Evolutionary conservation across 768 basidiomycete species (phyloP).

Genomic region (Mycena pura): DNA sequence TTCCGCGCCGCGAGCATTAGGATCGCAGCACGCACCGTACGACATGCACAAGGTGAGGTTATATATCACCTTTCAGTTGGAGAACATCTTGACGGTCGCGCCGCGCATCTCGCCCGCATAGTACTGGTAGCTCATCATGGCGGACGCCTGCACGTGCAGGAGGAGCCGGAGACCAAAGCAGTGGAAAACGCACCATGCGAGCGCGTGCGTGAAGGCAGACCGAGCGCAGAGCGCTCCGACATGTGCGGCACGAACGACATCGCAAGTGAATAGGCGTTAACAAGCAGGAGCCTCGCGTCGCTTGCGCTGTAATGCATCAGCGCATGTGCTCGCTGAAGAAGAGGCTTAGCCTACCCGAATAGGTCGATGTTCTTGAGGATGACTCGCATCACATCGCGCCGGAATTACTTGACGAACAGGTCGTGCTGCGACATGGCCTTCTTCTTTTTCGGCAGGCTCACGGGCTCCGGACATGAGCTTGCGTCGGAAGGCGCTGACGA

Average conservation of each 20-base stretch:
- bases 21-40: slow-evolving; percentile 61
- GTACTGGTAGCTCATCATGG: slow-evolving; percentile 94
- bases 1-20: slow-evolving; percentile 4
- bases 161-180: slow-evolving; percentile 86
- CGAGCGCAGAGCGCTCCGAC: slow-evolving; percentile 58
- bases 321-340: slow-evolving; percentile 29
- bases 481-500: slow-evolving; percentile 38
- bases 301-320: slow-evolving; percentile 66
- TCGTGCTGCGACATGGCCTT: slow-evolving; percentile 80
- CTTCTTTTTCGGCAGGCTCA: slow-evolving; percentile 29
- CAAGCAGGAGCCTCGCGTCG: slow-evolving; percentile 81
- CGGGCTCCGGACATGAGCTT: slow-evolving; percentile 43
- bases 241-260: slow-evolving; percentile 63
- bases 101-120: slow-evolving; percentile 71
- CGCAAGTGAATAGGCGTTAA: slow-evolving; percentile 71
- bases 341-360: slow-evolving; percentile 64
- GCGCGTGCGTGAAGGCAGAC: slow-evolving; percentile 79
- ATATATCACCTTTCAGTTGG: slow-evolving; percentile 93
- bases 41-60: slow-evolving; percentile 96
- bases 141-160: slow-evolving; percentile 82
- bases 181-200: slow-evolving; percentile 87
- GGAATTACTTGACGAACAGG: slow-evolving; percentile 87
- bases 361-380: slow-evolving; percentile 84
- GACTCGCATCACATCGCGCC: slow-evolving; percentile 85
- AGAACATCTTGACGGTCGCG: slow-evolving; percentile 92